These are phyloP conservation scores for Dillenia suffruticosa DNA, from an alignment of 164 flowering plant species.

Conservation along the genomic window DNA sequence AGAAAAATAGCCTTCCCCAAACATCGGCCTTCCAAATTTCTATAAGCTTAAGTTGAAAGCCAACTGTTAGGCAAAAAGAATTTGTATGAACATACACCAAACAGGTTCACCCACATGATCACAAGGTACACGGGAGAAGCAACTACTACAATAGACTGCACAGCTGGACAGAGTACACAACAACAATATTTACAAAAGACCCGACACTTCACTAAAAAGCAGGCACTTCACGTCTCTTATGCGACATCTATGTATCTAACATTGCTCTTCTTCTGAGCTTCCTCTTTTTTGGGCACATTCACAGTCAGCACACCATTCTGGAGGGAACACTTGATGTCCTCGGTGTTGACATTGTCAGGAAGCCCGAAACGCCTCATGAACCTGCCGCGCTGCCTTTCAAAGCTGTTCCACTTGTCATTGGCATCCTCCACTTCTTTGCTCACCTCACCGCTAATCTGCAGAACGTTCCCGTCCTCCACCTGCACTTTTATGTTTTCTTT, in stretches of 20 bases:
- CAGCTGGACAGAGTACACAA: no score
- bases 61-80: no score
- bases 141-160: no score
- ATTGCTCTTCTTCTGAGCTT: not conserved
- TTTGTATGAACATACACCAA: no score
- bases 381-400: slow-evolving; percentile 9
- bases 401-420: slow-evolving; percentile 6
- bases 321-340: slow-evolving; percentile 3
- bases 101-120: no score
- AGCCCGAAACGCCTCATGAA: slow-evolving; percentile 9
- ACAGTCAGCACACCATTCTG: slow-evolving; percentile 9
- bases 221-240: not conserved
- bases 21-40: no score
- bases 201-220: no score
- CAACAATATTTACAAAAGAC: no score
- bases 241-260: slow-evolving; percentile 6
- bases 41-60: no score
- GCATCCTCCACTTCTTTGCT: slow-evolving; percentile 1
- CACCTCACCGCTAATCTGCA: slow-evolving; percentile 21
- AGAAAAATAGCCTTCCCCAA: no score
- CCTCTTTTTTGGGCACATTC: slow-evolving; percentile 8
- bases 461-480: slow-evolving; percentile 14
- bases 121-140: not conserved
- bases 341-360: slow-evolving; percentile 10
- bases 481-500: slow-evolving; percentile 26